A percentile compares a stretch with the other conserved stretches of the same genome.
phyloP scores from a whole-genome alignment of 257 asterid genomes.

The Agastache rugosa region DNA sequence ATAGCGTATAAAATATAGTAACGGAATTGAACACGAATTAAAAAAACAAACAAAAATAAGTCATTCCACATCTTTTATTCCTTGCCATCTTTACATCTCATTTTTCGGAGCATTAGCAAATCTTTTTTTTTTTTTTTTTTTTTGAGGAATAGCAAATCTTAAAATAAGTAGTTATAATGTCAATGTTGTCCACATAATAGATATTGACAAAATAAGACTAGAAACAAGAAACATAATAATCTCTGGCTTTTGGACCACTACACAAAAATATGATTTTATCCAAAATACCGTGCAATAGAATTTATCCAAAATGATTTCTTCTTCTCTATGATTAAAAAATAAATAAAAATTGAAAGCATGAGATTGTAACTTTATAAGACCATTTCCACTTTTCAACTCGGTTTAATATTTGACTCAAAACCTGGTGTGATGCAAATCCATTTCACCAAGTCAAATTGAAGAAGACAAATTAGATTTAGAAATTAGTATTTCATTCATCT shows the following conservation, averaged over 20 bases:
- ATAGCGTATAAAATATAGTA: no score
- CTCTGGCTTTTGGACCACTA: not conserved
- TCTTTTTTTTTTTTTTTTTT: no score
- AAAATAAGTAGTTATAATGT: no score
- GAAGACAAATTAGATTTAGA: constrained; percentile 23
- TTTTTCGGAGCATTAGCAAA: no score
- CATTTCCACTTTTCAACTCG: constrained; percentile 31
- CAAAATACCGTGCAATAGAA: not conserved
- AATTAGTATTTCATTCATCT: constrained; percentile 24
- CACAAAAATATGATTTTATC: no score
- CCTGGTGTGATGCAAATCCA: not conserved
- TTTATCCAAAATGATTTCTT: not conserved
- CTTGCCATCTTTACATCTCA: no score
- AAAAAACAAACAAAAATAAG: no score
- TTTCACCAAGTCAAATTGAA: constrained; percentile 34
- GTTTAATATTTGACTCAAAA: constrained; percentile 23
- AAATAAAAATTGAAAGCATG: not conserved
- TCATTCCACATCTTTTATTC: no score
- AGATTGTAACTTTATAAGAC: constrained; percentile 19
- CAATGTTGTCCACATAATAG: not conserved
- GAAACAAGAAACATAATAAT: not conserved
- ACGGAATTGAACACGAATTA: no score
- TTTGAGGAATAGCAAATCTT: no score
- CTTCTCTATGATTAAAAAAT: no score
- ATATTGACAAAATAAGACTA: not conserved